Evolutionary conservation across 108 stramenopile genomes (phyloP), one percentile per base, ranked within the genome.

Genomic region (Ochromonas danica): DNA sequence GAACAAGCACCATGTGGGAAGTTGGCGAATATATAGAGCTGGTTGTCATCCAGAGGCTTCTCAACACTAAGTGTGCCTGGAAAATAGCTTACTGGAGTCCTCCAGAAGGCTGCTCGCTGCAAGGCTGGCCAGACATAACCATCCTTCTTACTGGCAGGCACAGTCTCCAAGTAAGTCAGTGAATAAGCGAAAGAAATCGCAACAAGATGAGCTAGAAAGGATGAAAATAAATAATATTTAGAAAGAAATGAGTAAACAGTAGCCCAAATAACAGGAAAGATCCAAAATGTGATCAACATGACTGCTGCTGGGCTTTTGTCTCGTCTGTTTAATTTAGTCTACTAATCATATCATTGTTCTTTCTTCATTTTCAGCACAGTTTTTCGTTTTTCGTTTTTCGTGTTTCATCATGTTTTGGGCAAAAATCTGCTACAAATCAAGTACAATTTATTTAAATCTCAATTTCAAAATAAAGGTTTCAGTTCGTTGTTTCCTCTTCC

Each of bases 1-100:
- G 72, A 75, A 42, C 3, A 14, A 17, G 51, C 27, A 75, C 72
- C 72, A 75, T 75, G 72, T 6, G 72, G 72, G 41, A 75, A 75
- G 51, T 25, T 14, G 38, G 14, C 6, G 38, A 75, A 75, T 28
- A 75, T 75, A 36, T 75, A 75, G 6, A 33, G 31, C 51, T 75
- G 25, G 3, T 75, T 42, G 28, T 45, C 14, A 36, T 75, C 31
- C 31, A 75, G 31, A 14, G 3, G 10, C 38, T 75, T 25, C 38
- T 75, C 45, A 28, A 75, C 3, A 25, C 14, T 57, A 25, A 75
- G 6, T 6, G 17, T 75, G 6, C 31, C 72, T 17, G 6, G 6
- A 36, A 57, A 57, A 42, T 75, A 75, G 27, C 31, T 10, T 6
- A 28, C 27, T 14, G 38, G 6, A 14, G 6, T 41, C 6, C 38